Conservation (phyloP, 176 grass and related monocot species). For the Sorghum bicolor region DNA sequence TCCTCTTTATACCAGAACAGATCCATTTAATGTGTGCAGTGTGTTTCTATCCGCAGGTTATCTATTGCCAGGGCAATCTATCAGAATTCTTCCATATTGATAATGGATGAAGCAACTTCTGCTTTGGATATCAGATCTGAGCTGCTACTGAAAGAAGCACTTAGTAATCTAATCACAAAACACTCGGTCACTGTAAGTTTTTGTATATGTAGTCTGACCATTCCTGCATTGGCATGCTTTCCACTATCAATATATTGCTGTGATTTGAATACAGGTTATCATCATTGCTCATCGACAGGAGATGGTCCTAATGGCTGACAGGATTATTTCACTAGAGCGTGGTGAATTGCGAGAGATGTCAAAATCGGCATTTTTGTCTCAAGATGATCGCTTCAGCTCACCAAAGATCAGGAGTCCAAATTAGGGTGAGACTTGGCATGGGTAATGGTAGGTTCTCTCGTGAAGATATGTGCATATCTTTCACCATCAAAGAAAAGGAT, state of each 20-base stretch:
- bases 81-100: conserved; percentile 58
- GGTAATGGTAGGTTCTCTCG: neutral
- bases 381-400: conserved; percentile 15
- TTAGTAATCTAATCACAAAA: conserved; percentile 43
- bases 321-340: conserved; percentile 55
- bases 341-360: conserved; percentile 46
- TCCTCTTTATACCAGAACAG: neutral
- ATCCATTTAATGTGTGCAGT: neutral
- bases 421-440: neutral
- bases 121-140: conserved; percentile 74
- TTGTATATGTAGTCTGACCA: neutral
- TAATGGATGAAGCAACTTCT: conserved; percentile 87
- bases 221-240: neutral
- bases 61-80: conserved; percentile 80
- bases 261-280: conserved; percentile 38
- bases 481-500: too few species aligned
- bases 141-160: conserved; percentile 64
- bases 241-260: conserved; percentile 8
- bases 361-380: conserved; percentile 47
- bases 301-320: conserved; percentile 70
- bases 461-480: neutral
- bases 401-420: neutral
- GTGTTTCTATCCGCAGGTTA: conserved; percentile 44
- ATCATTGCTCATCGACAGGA: conserved; percentile 73
- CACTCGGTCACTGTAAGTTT: conserved; percentile 39